Evolutionary conservation across 1,284 basidiomycete genomes (phyloP).

Genomic region (Cystobasidiaceae sp.): DNA sequence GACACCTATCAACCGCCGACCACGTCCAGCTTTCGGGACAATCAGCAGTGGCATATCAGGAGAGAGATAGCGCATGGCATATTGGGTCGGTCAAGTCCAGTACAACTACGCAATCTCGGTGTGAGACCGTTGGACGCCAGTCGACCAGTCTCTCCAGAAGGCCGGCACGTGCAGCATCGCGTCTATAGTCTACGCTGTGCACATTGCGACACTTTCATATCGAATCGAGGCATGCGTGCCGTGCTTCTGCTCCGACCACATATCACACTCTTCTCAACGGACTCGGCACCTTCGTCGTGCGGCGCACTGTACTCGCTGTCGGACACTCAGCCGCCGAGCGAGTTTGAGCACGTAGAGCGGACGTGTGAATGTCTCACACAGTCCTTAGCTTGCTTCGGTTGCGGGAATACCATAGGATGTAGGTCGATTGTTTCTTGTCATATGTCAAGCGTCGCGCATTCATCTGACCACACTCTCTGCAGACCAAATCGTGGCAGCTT

Average conservation of each 20-base stretch:
- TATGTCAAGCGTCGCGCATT: not conserved
- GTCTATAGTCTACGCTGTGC: conserved; percentile 76
- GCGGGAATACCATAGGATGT: conserved; percentile 68
- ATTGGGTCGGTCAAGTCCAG: too few relatives aligned
- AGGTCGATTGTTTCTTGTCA: conserved; percentile 53
- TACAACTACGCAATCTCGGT: too few relatives aligned
- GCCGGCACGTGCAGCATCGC: conserved; percentile 50
- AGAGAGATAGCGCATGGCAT: too few relatives aligned
- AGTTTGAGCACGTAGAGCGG: conserved; percentile 53
- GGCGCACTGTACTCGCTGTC: conserved; percentile 46
- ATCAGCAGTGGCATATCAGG: too few relatives aligned
- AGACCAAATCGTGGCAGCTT: conserved; percentile 71
- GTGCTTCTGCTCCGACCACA: conserved; percentile 73
- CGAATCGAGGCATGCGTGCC: conserved; percentile 81
- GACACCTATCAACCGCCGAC: too few relatives aligned
- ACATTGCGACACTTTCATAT: conserved; percentile 65
- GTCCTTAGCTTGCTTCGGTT: conserved; percentile 72
- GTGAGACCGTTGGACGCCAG: too few relatives aligned
- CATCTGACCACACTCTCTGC: conserved; percentile 58
- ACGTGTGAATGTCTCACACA: conserved; percentile 67
- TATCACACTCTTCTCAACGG: conserved; percentile 75
- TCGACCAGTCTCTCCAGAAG: not conserved
- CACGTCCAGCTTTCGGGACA: too few relatives aligned
- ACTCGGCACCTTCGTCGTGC: conserved; percentile 71
- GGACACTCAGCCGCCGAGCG: conserved; percentile 53